Conservation (phyloP, 2,329 filamentous ascomycete genomes). For the Eutypa lata region DNA sequence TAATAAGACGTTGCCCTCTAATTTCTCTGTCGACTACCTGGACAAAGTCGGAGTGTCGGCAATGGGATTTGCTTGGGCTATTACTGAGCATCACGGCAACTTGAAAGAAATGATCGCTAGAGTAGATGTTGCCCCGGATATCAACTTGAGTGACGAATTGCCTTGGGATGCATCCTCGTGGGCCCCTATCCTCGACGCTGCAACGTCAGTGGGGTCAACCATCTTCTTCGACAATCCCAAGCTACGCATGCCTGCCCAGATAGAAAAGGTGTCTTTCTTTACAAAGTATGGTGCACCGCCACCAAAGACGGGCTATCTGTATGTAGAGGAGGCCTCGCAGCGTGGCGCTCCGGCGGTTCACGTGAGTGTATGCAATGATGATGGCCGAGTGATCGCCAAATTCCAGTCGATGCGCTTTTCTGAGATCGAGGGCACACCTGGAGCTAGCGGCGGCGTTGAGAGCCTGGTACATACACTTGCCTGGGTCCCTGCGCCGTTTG, state of each 20-base stretch:
- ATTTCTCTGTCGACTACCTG: slow-evolving; percentile 36
- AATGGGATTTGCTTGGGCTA: slow-evolving; percentile 40
- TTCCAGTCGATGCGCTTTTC: slow-evolving; percentile 36
- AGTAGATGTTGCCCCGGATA: slow-evolving; percentile 32
- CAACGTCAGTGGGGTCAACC: slow-evolving; percentile 38
- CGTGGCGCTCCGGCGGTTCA: slow-evolving; percentile 22
- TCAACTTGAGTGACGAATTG: neutral
- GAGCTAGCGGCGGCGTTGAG: slow-evolving; percentile 14
- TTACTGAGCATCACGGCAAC: slow-evolving; percentile 36
- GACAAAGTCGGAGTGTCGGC: slow-evolving; percentile 35
- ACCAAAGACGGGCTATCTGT: slow-evolving; percentile 33
- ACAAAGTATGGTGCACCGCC: slow-evolving; percentile 16
- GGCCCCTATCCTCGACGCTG: slow-evolving; percentile 39
- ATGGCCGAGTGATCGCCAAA: slow-evolving; percentile 26
- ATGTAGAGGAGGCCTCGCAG: slow-evolving; percentile 27
- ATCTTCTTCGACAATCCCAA: slow-evolving; percentile 34
- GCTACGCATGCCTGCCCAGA: slow-evolving; percentile 29
- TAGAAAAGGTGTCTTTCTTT: too few relatives aligned
- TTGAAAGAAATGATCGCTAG: slow-evolving; percentile 36
- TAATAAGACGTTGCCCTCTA: slow-evolving; percentile 21
- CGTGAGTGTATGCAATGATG: slow-evolving; percentile 18
- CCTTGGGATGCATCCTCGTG: slow-evolving; percentile 21
- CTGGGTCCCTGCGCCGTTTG: slow-evolving; percentile 33
- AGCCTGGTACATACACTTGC: slow-evolving; percentile 34
- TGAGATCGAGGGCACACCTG: slow-evolving; percentile 31